Evolutionary conservation across 129 eudicot species (phyloP).

Genomic region (Pseudognaphalium luteoalbum): DNA sequence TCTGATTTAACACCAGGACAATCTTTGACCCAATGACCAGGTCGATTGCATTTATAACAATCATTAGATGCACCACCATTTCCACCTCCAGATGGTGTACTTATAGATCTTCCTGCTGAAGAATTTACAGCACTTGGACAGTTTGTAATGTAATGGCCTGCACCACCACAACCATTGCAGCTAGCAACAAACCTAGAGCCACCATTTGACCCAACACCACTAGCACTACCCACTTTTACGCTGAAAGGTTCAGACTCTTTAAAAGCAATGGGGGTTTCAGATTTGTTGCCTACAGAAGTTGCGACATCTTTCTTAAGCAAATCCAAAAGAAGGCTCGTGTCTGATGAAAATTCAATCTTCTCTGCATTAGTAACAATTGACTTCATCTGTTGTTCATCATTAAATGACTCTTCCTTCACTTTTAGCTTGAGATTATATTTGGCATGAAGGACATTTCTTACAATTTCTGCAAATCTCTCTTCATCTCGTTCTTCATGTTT

Average conservation of each 20-base stretch:
- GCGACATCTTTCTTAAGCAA: constrained; percentile 36
- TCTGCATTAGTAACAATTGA: constrained; percentile 71
- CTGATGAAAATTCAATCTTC: constrained; percentile 46
- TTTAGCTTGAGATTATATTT: constrained; percentile 65
- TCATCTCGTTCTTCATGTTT: constrained; percentile 75
- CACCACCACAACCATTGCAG: background rate
- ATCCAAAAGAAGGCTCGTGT: constrained; percentile 55
- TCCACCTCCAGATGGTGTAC: constrained; percentile 29
- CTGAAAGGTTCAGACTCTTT: background rate
- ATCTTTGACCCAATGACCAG: constrained; percentile 82
- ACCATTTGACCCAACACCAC: constrained; percentile 27
- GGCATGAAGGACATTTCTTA: constrained; percentile 40
- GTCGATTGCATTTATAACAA: constrained; percentile 59
- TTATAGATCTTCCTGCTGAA: constrained; percentile 43
- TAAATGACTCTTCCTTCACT: constrained; percentile 82
- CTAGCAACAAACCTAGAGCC: background rate
- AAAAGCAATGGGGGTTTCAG: constrained; percentile 23
- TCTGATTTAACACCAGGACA: constrained; percentile 45
- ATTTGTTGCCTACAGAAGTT: constrained; percentile 31
- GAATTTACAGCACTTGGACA: constrained; percentile 59
- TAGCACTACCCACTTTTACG: background rate
- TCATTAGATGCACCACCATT: constrained; percentile 30
- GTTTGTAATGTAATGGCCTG: constrained; percentile 2
- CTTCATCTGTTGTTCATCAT: constrained; percentile 77
- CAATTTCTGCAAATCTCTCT: constrained; percentile 50